Evolutionary conservation across 768 basidiomycete species (phyloP), one percentile per base, ranked within the genome.

Genomic region (Termitomyces sp.): DNA sequence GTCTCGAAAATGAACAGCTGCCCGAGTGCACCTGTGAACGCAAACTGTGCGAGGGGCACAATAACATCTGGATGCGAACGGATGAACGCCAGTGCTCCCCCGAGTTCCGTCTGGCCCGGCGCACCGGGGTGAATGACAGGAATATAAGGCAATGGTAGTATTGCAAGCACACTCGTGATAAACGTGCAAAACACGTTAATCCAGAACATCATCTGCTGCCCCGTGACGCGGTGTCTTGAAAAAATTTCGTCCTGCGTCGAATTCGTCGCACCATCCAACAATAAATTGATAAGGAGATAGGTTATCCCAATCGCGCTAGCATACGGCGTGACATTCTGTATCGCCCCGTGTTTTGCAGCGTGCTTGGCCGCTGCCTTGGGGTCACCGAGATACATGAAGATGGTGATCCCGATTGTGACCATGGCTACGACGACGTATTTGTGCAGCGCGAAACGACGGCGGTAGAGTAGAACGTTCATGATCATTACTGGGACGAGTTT

Each of bases 141-240:
- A 55, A 94, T 91, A 63, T 86, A 81, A 1, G 87, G 93, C 30
- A 93, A 77, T 3, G 87, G 92, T 49, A 92, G 78, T 7, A 88
- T 68, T 28, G 87, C 81, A 28, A 97, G 84, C 11, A 85, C 67
- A 1, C 81, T 76, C 22, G 90, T 87, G 56, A 92, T 69, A 38
- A 87, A 60, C 3, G 94, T 91, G 72, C 89, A 88, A 75, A 95
- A 88, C 28, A 90, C 63, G 68, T 94, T 96, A 72, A 99, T 96
- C 85, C 86, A 96, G 70, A 98, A 87, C 97, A 99, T 98, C 95
- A 99, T 98, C 68, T 99, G 97, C 71, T 97, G 94, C 8, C 97
- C 97, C 3, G 77, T 76, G 4, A 83, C 76, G 20, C 83, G 83
- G 73, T 90, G 85, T 13, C 80, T 77, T 26, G 85, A 76, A 73